Conservation (phyloP, 306 rosid species). For the Vigna nakashimae region DNA sequence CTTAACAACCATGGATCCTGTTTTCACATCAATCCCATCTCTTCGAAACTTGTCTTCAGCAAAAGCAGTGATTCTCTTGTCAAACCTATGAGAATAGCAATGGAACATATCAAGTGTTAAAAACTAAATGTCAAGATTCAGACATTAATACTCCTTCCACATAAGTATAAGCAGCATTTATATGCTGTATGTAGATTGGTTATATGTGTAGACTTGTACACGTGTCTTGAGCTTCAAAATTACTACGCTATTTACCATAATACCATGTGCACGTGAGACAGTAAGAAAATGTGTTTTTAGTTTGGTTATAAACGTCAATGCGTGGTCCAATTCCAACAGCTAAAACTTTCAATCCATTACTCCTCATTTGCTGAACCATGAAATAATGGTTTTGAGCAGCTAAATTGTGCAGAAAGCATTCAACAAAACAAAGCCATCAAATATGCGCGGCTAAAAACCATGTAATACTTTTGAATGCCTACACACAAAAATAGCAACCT, state of each 20-base stretch:
- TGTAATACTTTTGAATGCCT: conserved; percentile 56
- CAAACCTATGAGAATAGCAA: conserved; percentile 71
- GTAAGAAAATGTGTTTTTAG: background rate
- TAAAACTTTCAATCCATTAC: background rate
- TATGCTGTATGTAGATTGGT: no score
- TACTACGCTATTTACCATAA: no score
- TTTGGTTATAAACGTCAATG: background rate
- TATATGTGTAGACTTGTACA: no score
- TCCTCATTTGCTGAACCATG: background rate
- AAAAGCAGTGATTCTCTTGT: conserved; percentile 91
- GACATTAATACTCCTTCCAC: background rate
- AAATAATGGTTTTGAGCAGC: conserved; percentile 7
- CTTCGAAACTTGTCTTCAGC: conserved; percentile 88
- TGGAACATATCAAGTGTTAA: conserved; percentile 22
- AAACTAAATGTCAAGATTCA: conserved; percentile 4
- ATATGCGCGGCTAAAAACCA: background rate
- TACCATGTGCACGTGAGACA: no score
- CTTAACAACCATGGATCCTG: conserved; percentile 96
- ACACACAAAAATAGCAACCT: background rate
- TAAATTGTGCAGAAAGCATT: background rate
- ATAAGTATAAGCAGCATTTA: background rate
- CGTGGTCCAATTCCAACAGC: background rate
- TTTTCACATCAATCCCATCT: conserved; percentile 87
- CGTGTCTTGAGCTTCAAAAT: no score
- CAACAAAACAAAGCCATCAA: background rate